Base-by-base conservation (phyloP, 768 basidiomycete species). In the Boletus tomentosulus region DNA sequence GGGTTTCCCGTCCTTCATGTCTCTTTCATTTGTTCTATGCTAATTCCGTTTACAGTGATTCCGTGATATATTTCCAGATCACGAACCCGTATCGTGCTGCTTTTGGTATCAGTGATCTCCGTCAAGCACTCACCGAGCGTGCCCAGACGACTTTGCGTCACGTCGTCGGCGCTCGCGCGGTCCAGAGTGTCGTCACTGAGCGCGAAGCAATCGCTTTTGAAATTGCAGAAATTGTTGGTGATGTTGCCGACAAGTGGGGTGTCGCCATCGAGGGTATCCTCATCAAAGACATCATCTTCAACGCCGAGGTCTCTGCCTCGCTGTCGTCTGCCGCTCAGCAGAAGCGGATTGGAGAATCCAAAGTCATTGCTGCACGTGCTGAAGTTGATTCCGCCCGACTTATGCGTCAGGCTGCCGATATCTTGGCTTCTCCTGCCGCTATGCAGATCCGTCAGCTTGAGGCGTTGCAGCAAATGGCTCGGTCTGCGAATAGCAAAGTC, bases 371-470 rank as follows among this genome's bases (percentile, higher is more conserved):
- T 50, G 94, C 93, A 1, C 84, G 93, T 54, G 96, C 95, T 13
- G 95, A 97, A 74, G 95, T 98, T 60, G 95, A 97, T 69, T 78
- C 93, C 34, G 93, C 94, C 27, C 83, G 92, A 63, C 82, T 98
- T 68, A 98, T 98, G 95, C 82, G 95, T 56, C 92, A 96, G 70
- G 95, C 95, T 12, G 94, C 94, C 50, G 94, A 97, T 71, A 97
- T 96, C 63, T 76, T 92, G 64, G 92, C 93, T 22, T 90, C 86
- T 11, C 93, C 93, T 9, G 95, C 96, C 22, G 96, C 96, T 51
- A 97, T 98, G 93, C 94, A 97, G 72, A 98, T 98, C 68, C 80
- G 96, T 55, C 96, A 98, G 69, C 82, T 98, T 58, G 96, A 99
- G 71, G 92, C 94, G 46, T 80, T 98, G 59, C 93, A 97, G 79